These are phyloP conservation scores for Neonectria neomacrospora DNA, from an alignment of 2,329 filamentous ascomycete species.

Conservation along the genomic window DNA sequence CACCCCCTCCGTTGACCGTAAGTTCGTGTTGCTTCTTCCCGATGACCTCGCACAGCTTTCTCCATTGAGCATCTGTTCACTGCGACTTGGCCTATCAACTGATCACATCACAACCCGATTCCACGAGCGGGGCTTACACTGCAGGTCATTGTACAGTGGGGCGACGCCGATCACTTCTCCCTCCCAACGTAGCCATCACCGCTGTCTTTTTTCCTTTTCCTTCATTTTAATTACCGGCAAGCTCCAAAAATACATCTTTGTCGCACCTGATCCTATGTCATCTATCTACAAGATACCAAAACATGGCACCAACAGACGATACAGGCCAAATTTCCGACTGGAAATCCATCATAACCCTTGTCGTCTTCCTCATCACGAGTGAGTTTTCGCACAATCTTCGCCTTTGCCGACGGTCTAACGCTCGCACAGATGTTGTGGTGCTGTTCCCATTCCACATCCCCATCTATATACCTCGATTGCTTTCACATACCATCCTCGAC, in stretches of 20 bases:
- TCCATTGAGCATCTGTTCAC: neutral
- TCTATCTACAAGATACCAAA: neutral
- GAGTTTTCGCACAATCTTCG: conserved; percentile 50
- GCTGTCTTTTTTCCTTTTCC: neutral
- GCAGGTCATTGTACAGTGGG: neutral
- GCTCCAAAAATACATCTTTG: neutral
- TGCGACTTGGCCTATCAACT: neutral
- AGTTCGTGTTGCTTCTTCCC: neutral
- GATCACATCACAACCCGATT: neutral
- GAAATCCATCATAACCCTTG: conserved; percentile 76
- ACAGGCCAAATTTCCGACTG: conserved; percentile 65
- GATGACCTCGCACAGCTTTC: neutral
- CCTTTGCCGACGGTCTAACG: neutral
- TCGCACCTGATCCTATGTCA: neutral
- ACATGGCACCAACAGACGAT: conserved; percentile 28
- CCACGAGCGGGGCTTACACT: neutral
- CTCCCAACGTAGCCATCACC: neutral
- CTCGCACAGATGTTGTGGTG: conserved; percentile 69
- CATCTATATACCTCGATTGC: conserved; percentile 64
- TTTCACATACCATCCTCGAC: conserved; percentile 59
- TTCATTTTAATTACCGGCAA: neutral
- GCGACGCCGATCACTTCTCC: neutral
- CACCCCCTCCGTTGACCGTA: neutral
- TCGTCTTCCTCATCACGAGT: conserved; percentile 78
- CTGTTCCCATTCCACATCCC: conserved; percentile 76